These are phyloP conservation scores for Fusarium decemcellulare DNA, from an alignment of 2,329 filamentous ascomycete genomes.

Conservation along the genomic window DNA sequence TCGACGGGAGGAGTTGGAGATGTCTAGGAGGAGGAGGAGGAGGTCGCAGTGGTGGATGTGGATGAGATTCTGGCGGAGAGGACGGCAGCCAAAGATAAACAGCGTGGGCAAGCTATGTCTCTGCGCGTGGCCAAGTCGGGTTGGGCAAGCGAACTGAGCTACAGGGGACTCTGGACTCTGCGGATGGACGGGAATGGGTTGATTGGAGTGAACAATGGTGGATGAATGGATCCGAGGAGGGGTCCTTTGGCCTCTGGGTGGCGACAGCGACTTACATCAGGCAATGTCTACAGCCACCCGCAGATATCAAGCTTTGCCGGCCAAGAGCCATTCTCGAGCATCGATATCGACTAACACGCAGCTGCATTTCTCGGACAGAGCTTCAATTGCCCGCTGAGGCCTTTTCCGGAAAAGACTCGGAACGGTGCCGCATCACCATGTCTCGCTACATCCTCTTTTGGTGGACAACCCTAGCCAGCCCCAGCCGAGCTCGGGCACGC, in stretches of 20 bases:
- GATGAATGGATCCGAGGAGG: slow-evolving; percentile 14
- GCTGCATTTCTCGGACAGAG: slow-evolving; percentile 29
- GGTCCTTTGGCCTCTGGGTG: slow-evolving; percentile 21
- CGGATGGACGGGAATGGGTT: slow-evolving; percentile 27
- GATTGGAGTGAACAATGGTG: slow-evolving; percentile 19
- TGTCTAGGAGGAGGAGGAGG: neutral
- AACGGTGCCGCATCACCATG: slow-evolving; percentile 23
- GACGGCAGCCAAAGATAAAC: slow-evolving; percentile 24
- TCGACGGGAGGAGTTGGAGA: neutral
- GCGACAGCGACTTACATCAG: slow-evolving; percentile 31
- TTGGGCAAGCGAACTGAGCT: slow-evolving; percentile 28
- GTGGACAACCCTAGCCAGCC: slow-evolving; percentile 12
- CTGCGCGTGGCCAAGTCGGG: slow-evolving; percentile 42
- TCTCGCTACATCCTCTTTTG: slow-evolving; percentile 21
- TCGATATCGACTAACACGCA: slow-evolving; percentile 21
- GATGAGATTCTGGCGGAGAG: slow-evolving; percentile 13
- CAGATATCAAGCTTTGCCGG: slow-evolving; percentile 10
- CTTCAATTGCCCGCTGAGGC: slow-evolving; percentile 20
- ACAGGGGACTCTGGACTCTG: neutral
- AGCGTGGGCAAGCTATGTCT: slow-evolving; percentile 9
- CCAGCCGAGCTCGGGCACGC: slow-evolving; percentile 39
- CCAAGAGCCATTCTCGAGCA: slow-evolving; percentile 1
- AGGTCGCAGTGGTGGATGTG: slow-evolving; percentile 16
- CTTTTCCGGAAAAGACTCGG: slow-evolving; percentile 34
- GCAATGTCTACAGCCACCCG: slow-evolving; percentile 28